phyloP scores from a whole-genome alignment of 2,329 filamentous ascomycete species.

The Pezicula carpinea region DNA sequence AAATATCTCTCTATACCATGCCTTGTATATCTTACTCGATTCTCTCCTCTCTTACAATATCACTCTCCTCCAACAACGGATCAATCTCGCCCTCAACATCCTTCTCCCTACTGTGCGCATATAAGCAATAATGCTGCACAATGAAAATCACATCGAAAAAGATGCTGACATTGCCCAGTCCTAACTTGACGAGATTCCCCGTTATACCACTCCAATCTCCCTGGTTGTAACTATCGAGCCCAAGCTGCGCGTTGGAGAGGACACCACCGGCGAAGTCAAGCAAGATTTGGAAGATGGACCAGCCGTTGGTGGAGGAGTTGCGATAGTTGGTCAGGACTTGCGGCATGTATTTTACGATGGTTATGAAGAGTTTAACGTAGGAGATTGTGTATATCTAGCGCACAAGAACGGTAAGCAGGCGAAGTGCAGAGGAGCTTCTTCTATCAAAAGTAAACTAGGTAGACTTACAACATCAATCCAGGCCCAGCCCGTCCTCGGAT shows the following conservation, averaged over 20 bases:
- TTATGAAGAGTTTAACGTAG: conserved; percentile 85
- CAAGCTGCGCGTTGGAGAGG: conserved; percentile 74
- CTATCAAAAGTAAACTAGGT: too few species aligned
- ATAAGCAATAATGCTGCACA: conserved; percentile 81
- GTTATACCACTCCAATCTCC: conserved; percentile 86
- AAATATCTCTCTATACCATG: not conserved
- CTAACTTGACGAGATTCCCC: conserved; percentile 88
- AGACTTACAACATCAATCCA: conserved; percentile 51
- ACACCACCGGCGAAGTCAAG: conserved; percentile 79
- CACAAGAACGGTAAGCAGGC: not conserved
- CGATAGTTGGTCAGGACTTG: conserved; percentile 80
- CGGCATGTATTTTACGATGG: conserved; percentile 88
- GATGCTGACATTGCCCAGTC: conserved; percentile 79
- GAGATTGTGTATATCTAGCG: conserved; percentile 58
- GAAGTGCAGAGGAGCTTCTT: too few species aligned
- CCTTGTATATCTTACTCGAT: conserved; percentile 8
- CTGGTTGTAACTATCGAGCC: conserved; percentile 80
- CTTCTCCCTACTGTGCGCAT: conserved; percentile 34
- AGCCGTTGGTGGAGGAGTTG: conserved; percentile 80
- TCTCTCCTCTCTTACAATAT: conserved; percentile 8
- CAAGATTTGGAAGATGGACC: conserved; percentile 80
- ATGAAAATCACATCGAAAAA: conserved; percentile 86
- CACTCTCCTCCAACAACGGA: conserved; percentile 11
- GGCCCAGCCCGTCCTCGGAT: conserved; percentile 48
- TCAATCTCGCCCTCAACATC: not conserved